phyloP scores from a whole-genome alignment of 202 grass and related monocot species.

The Carex arenaria region DNA sequence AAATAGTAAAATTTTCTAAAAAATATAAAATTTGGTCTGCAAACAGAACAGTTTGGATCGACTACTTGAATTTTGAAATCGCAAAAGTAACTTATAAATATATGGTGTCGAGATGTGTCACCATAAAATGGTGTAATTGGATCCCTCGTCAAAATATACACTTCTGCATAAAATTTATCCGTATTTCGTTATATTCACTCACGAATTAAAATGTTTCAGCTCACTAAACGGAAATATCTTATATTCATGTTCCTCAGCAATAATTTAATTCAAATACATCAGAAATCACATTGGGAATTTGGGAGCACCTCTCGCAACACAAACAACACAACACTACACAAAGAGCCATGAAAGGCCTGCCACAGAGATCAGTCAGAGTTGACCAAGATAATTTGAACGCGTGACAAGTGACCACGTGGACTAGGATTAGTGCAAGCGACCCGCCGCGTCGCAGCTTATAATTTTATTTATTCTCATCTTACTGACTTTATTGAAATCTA shows the following conservation, averaged over 20 bases:
- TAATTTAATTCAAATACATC: background rate
- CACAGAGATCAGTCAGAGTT: background rate
- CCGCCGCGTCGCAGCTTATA: conserved; percentile 52
- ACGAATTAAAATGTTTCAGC: too few relatives aligned
- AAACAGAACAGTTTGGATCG: too few relatives aligned
- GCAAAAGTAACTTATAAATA: too few relatives aligned
- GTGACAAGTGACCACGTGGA: conserved; percentile 2
- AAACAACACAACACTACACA: background rate
- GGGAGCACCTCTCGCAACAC: background rate
- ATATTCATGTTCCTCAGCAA: background rate
- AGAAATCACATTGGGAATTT: background rate
- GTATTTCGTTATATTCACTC: background rate
- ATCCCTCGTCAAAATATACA: too few relatives aligned
- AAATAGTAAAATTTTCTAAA: too few relatives aligned
- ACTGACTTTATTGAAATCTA: background rate
- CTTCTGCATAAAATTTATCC: background rate
- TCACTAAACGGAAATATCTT: background rate
- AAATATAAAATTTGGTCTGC: too few relatives aligned
- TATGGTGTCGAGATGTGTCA: too few relatives aligned
- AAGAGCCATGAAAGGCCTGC: background rate
- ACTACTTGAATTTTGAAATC: too few relatives aligned
- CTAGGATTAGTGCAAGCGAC: conserved; percentile 50
- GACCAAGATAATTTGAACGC: background rate
- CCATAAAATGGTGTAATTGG: too few relatives aligned
- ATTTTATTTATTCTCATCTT: background rate